Conservation (phyloP, 495 filamentous ascomycete species). For the Aspergillus nanangensis region DNA sequence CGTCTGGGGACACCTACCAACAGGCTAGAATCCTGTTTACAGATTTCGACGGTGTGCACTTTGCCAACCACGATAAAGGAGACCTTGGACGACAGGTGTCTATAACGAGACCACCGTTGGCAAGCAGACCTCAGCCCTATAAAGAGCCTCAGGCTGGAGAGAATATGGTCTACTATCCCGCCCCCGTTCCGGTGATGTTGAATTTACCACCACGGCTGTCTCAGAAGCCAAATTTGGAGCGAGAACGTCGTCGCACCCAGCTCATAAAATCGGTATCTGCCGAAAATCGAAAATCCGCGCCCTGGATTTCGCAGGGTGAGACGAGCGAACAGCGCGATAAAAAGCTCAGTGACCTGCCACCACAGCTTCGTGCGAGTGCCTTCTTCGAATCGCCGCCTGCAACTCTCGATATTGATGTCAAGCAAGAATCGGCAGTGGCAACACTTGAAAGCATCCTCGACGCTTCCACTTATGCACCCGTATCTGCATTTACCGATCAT, state of each 20-base stretch:
- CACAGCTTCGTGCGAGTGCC: constrained; percentile 83
- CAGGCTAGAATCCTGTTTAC: constrained; percentile 69
- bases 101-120: constrained; percentile 37
- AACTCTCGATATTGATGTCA: constrained; percentile 61
- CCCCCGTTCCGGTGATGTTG: constrained; percentile 87
- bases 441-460: constrained; percentile 92
- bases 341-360: constrained; percentile 56
- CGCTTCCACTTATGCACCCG: constrained; percentile 89
- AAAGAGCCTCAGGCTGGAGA: constrained; percentile 61
- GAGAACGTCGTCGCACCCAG: constrained; percentile 67
- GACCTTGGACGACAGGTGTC: constrained; percentile 31
- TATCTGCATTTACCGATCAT: constrained; percentile 92
- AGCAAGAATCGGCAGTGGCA: constrained; percentile 75
- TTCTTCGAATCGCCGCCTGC: constrained; percentile 76
- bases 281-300: constrained; percentile 42
- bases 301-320: constrained; percentile 26
- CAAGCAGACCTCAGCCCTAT: constrained; percentile 53
- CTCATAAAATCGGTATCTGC: constrained; percentile 46
- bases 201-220: constrained; percentile 89
- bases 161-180: constrained; percentile 90
- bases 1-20: constrained; percentile 64
- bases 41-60: constrained; percentile 95
- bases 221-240: constrained; percentile 57
- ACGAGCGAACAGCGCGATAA: constrained; percentile 16
- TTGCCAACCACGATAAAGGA: constrained; percentile 43